Evolutionary conservation across 1,139 yeast genomes (phyloP).

Genomic region (Suhomyces bribrorum): DNA sequence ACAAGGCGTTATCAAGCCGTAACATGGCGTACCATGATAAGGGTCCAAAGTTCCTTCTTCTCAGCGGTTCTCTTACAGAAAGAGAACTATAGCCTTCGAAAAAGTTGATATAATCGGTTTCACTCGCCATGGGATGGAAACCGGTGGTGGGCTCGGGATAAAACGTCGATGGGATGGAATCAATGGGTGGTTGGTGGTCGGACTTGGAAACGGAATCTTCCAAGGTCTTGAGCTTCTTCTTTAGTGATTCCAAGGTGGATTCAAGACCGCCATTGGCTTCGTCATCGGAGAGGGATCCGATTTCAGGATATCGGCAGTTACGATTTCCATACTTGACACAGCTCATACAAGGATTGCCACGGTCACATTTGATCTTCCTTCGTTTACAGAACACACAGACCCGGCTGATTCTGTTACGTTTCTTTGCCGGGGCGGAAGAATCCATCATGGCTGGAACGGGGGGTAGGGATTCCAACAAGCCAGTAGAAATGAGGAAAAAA

Average conservation of each 20-base stretch:
- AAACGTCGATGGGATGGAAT: not conserved
- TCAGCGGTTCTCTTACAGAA: constrained; percentile 25
- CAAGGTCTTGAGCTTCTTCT: constrained; percentile 17
- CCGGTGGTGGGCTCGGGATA: not conserved
- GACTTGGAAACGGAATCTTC: constrained; percentile 14
- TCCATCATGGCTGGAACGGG: constrained; percentile 7
- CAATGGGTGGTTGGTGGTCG: not conserved
- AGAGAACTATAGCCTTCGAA: constrained; percentile 33
- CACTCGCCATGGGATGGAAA: constrained; percentile 16
- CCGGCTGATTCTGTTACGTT: constrained; percentile 36
- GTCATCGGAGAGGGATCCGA: constrained; percentile 2
- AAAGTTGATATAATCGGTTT: constrained; percentile 34
- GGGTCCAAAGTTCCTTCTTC: constrained; percentile 32
- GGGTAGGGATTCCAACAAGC: not conserved
- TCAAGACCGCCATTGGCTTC: constrained; percentile 6
- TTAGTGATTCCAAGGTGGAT: constrained; percentile 13
- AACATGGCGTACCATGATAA: constrained; percentile 38
- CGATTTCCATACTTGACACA: constrained; percentile 36
- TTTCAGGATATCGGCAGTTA: constrained; percentile 22
- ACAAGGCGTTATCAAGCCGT: constrained; percentile 26
- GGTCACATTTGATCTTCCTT: constrained; percentile 47
- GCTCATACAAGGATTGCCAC: constrained; percentile 43
- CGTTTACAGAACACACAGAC: constrained; percentile 45
- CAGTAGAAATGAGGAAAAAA: not conserved
- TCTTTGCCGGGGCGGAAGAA: constrained; percentile 11